Evolutionary conservation across 208 protist genomes (phyloP).

Genomic region (Acanthamoeba culbertsoni): DNA sequence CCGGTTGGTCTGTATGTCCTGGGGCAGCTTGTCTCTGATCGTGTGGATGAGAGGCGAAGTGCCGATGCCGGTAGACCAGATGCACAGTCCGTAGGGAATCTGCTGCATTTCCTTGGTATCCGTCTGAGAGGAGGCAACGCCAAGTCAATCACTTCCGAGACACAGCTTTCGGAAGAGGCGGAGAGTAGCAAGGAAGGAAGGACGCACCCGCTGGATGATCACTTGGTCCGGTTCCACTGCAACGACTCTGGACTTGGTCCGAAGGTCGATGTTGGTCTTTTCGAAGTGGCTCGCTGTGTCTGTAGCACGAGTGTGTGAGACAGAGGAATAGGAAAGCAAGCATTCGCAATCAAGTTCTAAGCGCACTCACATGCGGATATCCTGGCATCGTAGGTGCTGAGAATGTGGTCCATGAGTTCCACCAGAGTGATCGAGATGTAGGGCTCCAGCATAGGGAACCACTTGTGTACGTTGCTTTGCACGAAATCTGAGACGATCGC

Average conservation of each 20-base stretch:
- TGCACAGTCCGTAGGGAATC: slow-evolving; percentile 48
- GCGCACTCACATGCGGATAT: neutral
- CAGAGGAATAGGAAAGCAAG: neutral
- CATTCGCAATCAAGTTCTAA: neutral
- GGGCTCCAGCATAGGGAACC: slow-evolving; percentile 9
- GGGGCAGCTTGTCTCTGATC: neutral
- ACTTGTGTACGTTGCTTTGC: slow-evolving; percentile 30
- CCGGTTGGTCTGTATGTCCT: slow-evolving; percentile 33
- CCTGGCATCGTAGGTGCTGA: slow-evolving; percentile 29
- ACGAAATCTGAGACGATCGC: neutral
- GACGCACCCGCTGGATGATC: neutral
- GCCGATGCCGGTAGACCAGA: slow-evolving; percentile 56
- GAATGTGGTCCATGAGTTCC: slow-evolving; percentile 14
- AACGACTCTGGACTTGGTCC: slow-evolving; percentile 5
- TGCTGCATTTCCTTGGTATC: slow-evolving; percentile 42
- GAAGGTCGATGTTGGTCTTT: slow-evolving; percentile 20
- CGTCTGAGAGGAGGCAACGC: neutral
- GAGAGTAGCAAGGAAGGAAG: neutral
- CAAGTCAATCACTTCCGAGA: neutral
- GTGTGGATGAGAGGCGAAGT: neutral
- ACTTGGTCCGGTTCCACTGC: neutral
- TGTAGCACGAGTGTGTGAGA: neutral
- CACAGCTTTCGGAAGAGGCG: neutral
- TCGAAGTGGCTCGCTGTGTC: slow-evolving; percentile 54
- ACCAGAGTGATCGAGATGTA: slow-evolving; percentile 48